Evolutionary conservation across 1,284 basidiomycete genomes (phyloP), one percentile per base, ranked within the genome.

Genomic region (Sporisorium exsertum): DNA sequence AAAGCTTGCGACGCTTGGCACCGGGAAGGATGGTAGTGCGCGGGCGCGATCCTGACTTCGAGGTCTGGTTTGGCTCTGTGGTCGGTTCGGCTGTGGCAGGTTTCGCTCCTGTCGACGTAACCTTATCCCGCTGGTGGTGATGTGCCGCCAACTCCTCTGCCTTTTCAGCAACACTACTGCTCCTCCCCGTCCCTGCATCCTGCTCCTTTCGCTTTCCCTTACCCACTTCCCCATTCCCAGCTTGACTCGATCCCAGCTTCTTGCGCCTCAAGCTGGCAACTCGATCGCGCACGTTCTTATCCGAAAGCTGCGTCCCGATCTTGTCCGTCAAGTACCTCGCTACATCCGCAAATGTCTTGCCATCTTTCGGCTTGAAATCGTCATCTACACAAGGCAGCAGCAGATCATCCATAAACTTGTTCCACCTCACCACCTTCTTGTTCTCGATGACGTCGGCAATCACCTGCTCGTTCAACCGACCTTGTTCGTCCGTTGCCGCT

Each of bases 1-100:
- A 61, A 15, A 62, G 50, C 59, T 63, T 72, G 13, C 53, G 69
- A n/a, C 69, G 69, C 52, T 72, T 72, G 15, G 46, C 56, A 37
- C 69, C 69, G 10, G 69, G 69, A 5, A 66, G 9, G n/a, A 72
- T 59, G 2, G 60, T 32, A 13, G 60, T 72, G 4, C 69, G 63
- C 9, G 55, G 8, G 7, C 59, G 62, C 15, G 56, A 1, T 18
- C 24, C 22, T 3, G 52, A 22, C 24, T 54, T 35, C 8, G 58
- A 18, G 10, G 7, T 9, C 22, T 6, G 9, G 35, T 5, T 22
- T 9, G 24, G 33, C 18, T 37, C 18, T 27, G 20, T 9, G 46
- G 33, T 58, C 13, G 46, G 8, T 6, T 37, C 1, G 2, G 4
- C 35, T 18, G 22, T 8, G 18, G 46, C 46, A 20, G 56, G 20